Percentiles rank a stretch among this genome's conserved stretches.
These are phyloP conservation scores for Nelumbo lutea DNA, from an alignment of 164 flowering plant genomes.

Conservation along the genomic window DNA sequence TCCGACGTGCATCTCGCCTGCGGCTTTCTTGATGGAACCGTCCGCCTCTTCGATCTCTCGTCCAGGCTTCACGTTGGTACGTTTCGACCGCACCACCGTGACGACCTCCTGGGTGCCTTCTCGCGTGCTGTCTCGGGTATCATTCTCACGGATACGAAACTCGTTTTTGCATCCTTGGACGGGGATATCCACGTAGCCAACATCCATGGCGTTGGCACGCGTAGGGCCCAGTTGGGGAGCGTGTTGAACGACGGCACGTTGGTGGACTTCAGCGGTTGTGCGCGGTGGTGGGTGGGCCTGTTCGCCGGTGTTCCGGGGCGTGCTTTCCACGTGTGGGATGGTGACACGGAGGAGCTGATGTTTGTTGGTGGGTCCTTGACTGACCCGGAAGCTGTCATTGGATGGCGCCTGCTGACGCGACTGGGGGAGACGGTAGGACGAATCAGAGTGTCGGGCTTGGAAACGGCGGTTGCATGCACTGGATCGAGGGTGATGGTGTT, in stretches of 20 bases:
- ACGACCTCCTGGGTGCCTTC: constrained; percentile 54
- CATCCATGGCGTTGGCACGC: constrained; percentile 13
- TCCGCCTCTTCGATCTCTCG: constrained; percentile 57
- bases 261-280: constrained; percentile 62
- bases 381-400: constrained; percentile 66
- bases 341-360: constrained; percentile 41
- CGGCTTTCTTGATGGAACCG: constrained; percentile 76
- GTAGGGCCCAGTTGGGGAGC: constrained; percentile 51
- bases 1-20: constrained; percentile 64
- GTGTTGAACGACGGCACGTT: constrained; percentile 55
- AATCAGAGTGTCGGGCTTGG: constrained; percentile 38
- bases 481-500: constrained; percentile 33
- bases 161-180: constrained; percentile 68
- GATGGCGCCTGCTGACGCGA: constrained; percentile 74
- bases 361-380: constrained; percentile 73
- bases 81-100: constrained; percentile 36
- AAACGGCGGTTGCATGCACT: constrained; percentile 63
- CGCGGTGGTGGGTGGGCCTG: constrained; percentile 80
- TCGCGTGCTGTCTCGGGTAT: constrained; percentile 74
- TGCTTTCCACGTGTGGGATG: constrained; percentile 71
- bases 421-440: constrained; percentile 53
- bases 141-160: constrained; percentile 26
- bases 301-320: constrained; percentile 76
- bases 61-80: constrained; percentile 41
- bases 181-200: constrained; percentile 63